A percentile compares a stretch with the other conserved stretches of the same genome.
These are phyloP conservation scores for Arabis hirsuta DNA, from an alignment of 345 rosid species.

Conservation along the genomic window DNA sequence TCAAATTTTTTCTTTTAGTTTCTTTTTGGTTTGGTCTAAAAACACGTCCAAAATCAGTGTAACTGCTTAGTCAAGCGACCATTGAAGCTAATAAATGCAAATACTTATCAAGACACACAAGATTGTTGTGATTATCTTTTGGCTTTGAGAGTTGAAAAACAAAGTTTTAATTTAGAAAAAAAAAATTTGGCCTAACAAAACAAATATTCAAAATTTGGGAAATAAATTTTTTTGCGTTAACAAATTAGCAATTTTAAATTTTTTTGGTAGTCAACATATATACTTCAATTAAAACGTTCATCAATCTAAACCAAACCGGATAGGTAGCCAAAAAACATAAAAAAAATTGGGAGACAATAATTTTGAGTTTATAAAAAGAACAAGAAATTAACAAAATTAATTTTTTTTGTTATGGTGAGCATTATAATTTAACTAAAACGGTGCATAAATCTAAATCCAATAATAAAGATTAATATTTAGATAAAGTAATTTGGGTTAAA, in stretches of 20 bases:
- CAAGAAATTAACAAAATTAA: background rate
- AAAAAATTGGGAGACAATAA: background rate
- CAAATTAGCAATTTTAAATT: too few relatives aligned
- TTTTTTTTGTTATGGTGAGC: too few relatives aligned
- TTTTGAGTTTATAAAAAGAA: background rate
- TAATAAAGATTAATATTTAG: too few relatives aligned
- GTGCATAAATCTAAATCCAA: too few relatives aligned
- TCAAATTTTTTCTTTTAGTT: background rate
- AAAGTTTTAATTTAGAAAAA: background rate
- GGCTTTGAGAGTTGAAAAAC: slow-evolving; percentile 31
- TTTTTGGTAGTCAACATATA: too few relatives aligned
- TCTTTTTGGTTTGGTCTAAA: slow-evolving; percentile 8
- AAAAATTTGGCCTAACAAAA: background rate
- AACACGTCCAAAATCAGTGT: slow-evolving; percentile 39
- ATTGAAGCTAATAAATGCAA: slow-evolving; percentile 35
- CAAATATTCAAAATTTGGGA: too few relatives aligned
- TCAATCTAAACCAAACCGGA: too few relatives aligned
- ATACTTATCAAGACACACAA: slow-evolving; percentile 20
- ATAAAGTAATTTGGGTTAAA: too few relatives aligned
- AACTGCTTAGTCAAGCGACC: slow-evolving; percentile 34
- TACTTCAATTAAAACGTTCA: too few relatives aligned
- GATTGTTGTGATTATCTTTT: slow-evolving; percentile 22
- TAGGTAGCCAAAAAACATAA: too few relatives aligned
- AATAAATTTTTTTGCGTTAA: too few relatives aligned
- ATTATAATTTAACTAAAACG: too few relatives aligned